Conservation (phyloP, 2,329 filamentous ascomycete species). For the Colletotrichum cereale region DNA sequence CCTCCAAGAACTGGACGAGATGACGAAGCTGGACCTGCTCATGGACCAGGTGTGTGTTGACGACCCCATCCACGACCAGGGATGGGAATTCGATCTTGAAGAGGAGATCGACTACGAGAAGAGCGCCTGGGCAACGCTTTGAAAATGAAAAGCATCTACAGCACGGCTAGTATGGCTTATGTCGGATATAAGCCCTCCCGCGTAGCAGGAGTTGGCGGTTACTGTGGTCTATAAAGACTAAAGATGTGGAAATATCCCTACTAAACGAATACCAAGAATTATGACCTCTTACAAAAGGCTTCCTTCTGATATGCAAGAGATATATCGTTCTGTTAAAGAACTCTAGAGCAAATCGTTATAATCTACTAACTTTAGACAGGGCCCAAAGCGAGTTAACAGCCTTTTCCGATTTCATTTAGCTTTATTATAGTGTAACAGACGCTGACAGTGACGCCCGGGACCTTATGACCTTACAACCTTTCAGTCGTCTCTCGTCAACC, state of each 20-base stretch:
- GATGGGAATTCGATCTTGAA: conserved; percentile 52
- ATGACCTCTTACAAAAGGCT: background rate
- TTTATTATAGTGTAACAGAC: background rate
- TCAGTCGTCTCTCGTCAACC: too few species aligned
- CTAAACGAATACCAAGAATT: conserved; percentile 5
- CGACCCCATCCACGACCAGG: conserved; percentile 46
- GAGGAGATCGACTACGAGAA: conserved; percentile 40
- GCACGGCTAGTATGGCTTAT: background rate
- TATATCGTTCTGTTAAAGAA: background rate
- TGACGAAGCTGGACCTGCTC: conserved; percentile 40
- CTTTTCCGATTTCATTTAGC: background rate
- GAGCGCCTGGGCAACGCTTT: conserved; percentile 7
- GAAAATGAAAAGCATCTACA: background rate
- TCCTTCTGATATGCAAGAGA: background rate
- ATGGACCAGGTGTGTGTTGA: conserved; percentile 46
- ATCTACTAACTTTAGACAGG: background rate
- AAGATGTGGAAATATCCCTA: background rate
- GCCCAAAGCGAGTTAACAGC: background rate
- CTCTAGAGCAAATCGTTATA: too few species aligned
- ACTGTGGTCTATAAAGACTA: background rate
- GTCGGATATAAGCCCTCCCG: background rate
- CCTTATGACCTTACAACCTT: too few species aligned
- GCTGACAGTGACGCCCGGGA: too few species aligned
- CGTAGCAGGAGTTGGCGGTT: background rate
- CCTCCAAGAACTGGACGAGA: conserved; percentile 40